These are phyloP conservation scores for Heritiera littoralis DNA, from an alignment of 345 rosid genomes.

Conservation along the genomic window DNA sequence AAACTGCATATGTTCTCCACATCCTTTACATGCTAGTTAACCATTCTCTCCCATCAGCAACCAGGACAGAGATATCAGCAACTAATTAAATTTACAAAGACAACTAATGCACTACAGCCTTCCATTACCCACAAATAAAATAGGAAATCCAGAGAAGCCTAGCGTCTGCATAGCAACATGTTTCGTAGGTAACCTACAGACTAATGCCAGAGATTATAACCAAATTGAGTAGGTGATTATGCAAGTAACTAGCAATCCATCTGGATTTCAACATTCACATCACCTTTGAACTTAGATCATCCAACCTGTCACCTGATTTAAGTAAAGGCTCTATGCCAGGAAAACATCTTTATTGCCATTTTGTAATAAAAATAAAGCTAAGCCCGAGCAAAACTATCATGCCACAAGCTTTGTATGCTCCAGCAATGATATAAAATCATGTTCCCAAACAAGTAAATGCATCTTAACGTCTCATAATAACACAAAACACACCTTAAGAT, in stretches of 20 bases:
- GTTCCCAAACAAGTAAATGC: slow-evolving; percentile 1
- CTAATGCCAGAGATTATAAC: neutral
- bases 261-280: neutral
- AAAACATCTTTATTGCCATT: neutral
- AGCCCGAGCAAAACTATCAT: neutral
- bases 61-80: neutral
- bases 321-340: neutral
- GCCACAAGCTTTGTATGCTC: neutral
- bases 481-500: neutral
- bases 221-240: neutral
- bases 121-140: neutral
- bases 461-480: neutral
- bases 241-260: neutral
- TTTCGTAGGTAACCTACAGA: neutral
- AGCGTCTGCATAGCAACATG: neutral
- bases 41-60: neutral
- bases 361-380: neutral
- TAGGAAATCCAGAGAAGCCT: neutral
- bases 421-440: neutral
- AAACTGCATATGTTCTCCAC: neutral
- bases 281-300: neutral
- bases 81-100: neutral
- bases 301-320: neutral
- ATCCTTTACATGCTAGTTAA: neutral
- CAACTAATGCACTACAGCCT: neutral